A percentile compares a stretch with the other conserved stretches of the same genome.
Evolutionary conservation across 305 asterid species (phyloP).

Genomic region (Fraxinus sp.): DNA sequence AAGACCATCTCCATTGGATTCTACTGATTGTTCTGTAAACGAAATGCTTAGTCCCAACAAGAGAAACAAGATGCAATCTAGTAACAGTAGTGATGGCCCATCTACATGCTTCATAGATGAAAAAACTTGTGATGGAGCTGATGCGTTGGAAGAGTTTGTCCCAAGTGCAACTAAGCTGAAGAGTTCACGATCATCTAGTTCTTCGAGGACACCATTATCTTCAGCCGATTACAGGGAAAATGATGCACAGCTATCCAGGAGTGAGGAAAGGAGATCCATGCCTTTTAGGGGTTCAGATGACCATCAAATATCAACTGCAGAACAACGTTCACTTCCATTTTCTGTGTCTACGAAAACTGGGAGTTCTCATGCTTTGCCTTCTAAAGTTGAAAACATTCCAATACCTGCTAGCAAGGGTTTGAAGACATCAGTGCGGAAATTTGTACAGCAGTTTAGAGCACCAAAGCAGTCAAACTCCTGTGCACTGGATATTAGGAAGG

Average conservation of each 20-base stretch:
- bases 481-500: slow-evolving; percentile 32
- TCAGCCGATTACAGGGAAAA: slow-evolving; percentile 28
- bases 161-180: slow-evolving; percentile 24
- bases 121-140: slow-evolving; percentile 33
- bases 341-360: slow-evolving; percentile 21
- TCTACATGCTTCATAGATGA: slow-evolving; percentile 27
- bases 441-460: slow-evolving; percentile 48
- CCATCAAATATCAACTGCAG: slow-evolving; percentile 33
- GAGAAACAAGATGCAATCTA: slow-evolving; percentile 25
- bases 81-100: slow-evolving; percentile 27
- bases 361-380: slow-evolving; percentile 26
- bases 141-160: slow-evolving; percentile 29
- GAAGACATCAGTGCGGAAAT: slow-evolving; percentile 49
- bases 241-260: slow-evolving; percentile 20
- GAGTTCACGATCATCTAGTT: slow-evolving; percentile 28
- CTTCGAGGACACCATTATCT: slow-evolving; percentile 27
- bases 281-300: slow-evolving; percentile 33
- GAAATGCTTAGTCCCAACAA: slow-evolving; percentile 21
- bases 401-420: slow-evolving; percentile 38
- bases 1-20: slow-evolving; percentile 19
- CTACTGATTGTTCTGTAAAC: slow-evolving; percentile 28
- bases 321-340: slow-evolving; percentile 24
- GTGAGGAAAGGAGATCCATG: slow-evolving; percentile 32
- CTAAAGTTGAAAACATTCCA: slow-evolving; percentile 38
- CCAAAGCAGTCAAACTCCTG: slow-evolving; percentile 43